A percentile compares a stretch with the other conserved stretches of the same genome.
Conservation (phyloP, 495 filamentous ascomycete species). For the Aspergillus steynii region DNA sequence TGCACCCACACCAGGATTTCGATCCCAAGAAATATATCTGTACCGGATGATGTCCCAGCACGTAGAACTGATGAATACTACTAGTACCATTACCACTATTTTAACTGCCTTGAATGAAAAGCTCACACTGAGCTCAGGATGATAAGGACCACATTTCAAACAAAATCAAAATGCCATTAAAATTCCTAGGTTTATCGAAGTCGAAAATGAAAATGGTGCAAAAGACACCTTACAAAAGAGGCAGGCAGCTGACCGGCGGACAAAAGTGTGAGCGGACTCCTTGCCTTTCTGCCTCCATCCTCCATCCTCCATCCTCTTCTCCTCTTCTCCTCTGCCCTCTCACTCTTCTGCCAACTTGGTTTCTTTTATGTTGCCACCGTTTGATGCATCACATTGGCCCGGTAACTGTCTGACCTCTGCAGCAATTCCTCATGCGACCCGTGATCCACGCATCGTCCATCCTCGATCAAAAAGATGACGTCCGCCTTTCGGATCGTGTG, state of each 20-base stretch:
- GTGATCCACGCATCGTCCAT: conserved; percentile 61
- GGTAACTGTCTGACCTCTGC: conserved; percentile 56
- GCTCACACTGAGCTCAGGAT: too few relatives aligned
- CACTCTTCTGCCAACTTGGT: neutral
- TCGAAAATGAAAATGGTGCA: neutral
- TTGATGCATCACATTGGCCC: conserved; percentile 52
- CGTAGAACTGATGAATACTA: too few relatives aligned
- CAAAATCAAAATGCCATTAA: neutral
- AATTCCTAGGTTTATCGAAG: neutral
- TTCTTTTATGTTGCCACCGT: neutral
- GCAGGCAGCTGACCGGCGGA: too few relatives aligned
- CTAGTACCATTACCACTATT: too few relatives aligned
- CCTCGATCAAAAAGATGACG: conserved; percentile 73
- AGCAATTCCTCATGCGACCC: conserved; percentile 72
- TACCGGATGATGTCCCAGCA: too few relatives aligned
- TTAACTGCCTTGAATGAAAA: too few relatives aligned
- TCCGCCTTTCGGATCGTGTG: conserved; percentile 75
- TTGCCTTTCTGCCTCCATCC: too few relatives aligned
- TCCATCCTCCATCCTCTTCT: too few relatives aligned
- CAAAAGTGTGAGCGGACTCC: too few relatives aligned
- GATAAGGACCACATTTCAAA: neutral
- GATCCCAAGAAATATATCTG: too few relatives aligned
- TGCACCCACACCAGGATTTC: too few relatives aligned
- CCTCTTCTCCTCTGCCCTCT: neutral
- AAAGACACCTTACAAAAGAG: neutral